A percentile compares a stretch with the other conserved stretches of the same genome.
Conservation (phyloP, 352 stramenopile species). For the Pythium brassicae region DNA sequence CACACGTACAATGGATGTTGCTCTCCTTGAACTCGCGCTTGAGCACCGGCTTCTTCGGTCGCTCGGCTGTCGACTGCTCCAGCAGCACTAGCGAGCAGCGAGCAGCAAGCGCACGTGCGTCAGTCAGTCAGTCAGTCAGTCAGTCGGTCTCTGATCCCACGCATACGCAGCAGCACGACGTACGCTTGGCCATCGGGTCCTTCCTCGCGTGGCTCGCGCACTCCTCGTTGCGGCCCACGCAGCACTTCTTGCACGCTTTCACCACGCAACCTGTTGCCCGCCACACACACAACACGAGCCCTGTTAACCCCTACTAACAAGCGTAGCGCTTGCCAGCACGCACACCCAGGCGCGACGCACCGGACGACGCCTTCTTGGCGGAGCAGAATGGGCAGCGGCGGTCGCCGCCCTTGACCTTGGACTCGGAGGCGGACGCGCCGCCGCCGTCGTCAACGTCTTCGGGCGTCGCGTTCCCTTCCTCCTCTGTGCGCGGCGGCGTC, state of each 20-base stretch:
- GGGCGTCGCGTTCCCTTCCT: background rate
- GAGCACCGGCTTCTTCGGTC: constrained; percentile 42
- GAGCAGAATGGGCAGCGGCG: constrained; percentile 36
- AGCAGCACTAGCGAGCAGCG: constrained; percentile 2
- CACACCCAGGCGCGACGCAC: background rate
- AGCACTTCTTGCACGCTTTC: constrained; percentile 72
- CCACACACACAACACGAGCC: background rate
- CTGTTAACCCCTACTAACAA: background rate
- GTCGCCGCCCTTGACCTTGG: constrained; percentile 15
- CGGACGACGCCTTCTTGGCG: constrained; percentile 31
- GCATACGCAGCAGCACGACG: background rate
- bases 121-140: too few species aligned
- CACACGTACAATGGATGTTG: constrained; percentile 62
- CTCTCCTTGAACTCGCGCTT: constrained; percentile 80
- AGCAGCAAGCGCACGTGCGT: background rate
- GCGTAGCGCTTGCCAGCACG: background rate
- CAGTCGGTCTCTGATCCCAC: too few species aligned
- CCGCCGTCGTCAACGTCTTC: background rate
- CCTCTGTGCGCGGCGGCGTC: background rate
- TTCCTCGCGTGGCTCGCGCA: constrained; percentile 41
- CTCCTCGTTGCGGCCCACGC: constrained; percentile 27
- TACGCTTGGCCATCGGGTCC: constrained; percentile 19
- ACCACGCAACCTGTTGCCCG: constrained; percentile 29
- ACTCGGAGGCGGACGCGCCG: constrained; percentile 2
- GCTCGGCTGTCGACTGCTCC: constrained; percentile 8